A percentile compares a stretch with the other conserved stretches of the same genome.
phyloP scores from a whole-genome alignment of 805 yeast genomes.

The Candida xiaguanensis region DNA sequence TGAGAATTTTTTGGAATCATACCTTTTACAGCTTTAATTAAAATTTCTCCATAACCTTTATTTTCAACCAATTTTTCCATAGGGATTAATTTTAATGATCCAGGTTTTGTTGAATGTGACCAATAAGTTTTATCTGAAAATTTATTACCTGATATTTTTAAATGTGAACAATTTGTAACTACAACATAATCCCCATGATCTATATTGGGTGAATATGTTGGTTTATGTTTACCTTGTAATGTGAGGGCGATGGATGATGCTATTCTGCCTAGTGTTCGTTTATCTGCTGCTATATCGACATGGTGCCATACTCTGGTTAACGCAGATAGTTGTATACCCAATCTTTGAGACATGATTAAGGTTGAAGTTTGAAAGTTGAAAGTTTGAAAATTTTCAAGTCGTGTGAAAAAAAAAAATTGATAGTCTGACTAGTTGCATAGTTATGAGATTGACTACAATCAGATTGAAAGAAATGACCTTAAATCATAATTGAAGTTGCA shows the following conservation, averaged over 20 bases:
- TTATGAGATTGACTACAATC: too few relatives aligned
- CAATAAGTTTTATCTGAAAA: constrained; percentile 77
- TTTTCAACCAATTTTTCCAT: constrained; percentile 73
- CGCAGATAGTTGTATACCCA: constrained; percentile 58
- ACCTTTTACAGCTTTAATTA: constrained; percentile 85
- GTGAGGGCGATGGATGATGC: constrained; percentile 87
- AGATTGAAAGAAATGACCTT: too few relatives aligned
- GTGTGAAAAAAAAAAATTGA: not conserved
- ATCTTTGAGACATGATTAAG: constrained; percentile 30
- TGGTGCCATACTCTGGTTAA: constrained; percentile 94
- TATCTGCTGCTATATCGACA: constrained; percentile 81
- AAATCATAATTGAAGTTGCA: too few relatives aligned
- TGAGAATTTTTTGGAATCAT: constrained; percentile 93
- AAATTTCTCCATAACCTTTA: constrained; percentile 83
- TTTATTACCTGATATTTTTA: constrained; percentile 85
- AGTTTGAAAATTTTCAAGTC: constrained; percentile 4
- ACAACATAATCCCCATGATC: constrained; percentile 98
- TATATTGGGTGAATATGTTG: constrained; percentile 63
- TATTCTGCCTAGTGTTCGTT: constrained; percentile 84
- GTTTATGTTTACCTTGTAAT: constrained; percentile 96
- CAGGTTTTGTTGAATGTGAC: constrained; percentile 88
- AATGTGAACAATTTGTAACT: constrained; percentile 82
- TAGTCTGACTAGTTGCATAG: not conserved
- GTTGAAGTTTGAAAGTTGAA: not conserved
- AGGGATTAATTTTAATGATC: constrained; percentile 76